Conservation (phyloP, 345 rosid genomes). For the Erucastrum elatum region DNA sequence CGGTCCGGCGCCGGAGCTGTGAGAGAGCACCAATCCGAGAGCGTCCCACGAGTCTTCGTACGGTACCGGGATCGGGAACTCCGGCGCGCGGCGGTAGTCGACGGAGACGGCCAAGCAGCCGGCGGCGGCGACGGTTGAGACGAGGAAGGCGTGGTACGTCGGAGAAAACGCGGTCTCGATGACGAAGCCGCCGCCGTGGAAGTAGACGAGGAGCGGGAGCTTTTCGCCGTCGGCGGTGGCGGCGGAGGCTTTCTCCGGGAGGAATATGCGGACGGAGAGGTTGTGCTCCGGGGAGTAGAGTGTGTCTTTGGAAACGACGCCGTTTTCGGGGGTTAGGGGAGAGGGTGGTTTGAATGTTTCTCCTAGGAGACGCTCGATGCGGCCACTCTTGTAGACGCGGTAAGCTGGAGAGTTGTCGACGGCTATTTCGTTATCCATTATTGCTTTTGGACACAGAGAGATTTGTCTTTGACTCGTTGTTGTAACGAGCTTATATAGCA, state of each 20-base stretch:
- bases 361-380: conserved; percentile 45
- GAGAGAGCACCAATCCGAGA: conserved; percentile 53
- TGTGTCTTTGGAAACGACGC: conserved; percentile 45
- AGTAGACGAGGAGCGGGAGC: conserved; percentile 53
- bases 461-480: not conserved
- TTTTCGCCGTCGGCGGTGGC: conserved; percentile 22
- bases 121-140: conserved; percentile 27
- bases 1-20: conserved; percentile 40
- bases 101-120: conserved; percentile 42
- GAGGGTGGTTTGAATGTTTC: conserved; percentile 43
- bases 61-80: conserved; percentile 51
- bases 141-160: conserved; percentile 36
- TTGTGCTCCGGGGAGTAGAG: conserved; percentile 28
- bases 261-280: conserved; percentile 39
- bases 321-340: conserved; percentile 24
- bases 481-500: not conserved
- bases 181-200: conserved; percentile 56
- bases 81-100: conserved; percentile 60
- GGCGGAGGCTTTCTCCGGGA: conserved; percentile 28
- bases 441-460: not conserved
- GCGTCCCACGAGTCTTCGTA: conserved; percentile 60
- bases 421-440: conserved; percentile 24
- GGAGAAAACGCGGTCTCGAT: conserved; percentile 41
- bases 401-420: conserved; percentile 8
- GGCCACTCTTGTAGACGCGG: conserved; percentile 46